These are phyloP conservation scores for Fusarium sp. DNA, from an alignment of 2,329 filamentous ascomycete species.

Conservation along the genomic window DNA sequence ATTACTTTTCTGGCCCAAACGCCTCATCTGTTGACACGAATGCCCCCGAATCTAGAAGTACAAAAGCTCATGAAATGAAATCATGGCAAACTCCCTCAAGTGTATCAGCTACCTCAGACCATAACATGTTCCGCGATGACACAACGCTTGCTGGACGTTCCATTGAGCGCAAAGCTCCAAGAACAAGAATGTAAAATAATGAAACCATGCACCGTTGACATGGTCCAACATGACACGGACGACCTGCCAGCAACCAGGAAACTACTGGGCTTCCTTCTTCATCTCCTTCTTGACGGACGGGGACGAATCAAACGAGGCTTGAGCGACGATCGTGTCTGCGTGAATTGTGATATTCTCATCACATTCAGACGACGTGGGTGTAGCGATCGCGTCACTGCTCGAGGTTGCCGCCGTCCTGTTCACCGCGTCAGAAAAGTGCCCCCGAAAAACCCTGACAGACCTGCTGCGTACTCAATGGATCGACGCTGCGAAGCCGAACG, in stretches of 20 bases:
- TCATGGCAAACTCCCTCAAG: slow-evolving; percentile 51
- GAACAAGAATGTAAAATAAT: slow-evolving; percentile 25
- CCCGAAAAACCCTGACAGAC: slow-evolving; percentile 43
- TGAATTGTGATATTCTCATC: slow-evolving; percentile 71
- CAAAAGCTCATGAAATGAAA: slow-evolving; percentile 56
- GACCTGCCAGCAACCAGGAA: not conserved
- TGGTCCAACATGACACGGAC: slow-evolving; percentile 4
- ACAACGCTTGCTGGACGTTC: slow-evolving; percentile 46
- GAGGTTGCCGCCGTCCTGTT: slow-evolving; percentile 58
- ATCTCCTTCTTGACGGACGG: slow-evolving; percentile 62
- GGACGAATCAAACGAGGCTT: slow-evolving; percentile 63
- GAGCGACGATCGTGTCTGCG: slow-evolving; percentile 64
- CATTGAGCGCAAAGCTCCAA: slow-evolving; percentile 42
- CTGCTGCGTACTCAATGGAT: slow-evolving; percentile 55
- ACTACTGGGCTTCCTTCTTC: slow-evolving; percentile 50
- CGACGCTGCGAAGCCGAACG: slow-evolving; percentile 53
- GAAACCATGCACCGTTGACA: slow-evolving; percentile 16
- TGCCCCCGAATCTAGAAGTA: slow-evolving; percentile 57
- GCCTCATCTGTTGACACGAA: slow-evolving; percentile 44
- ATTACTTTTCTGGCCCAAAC: slow-evolving; percentile 40
- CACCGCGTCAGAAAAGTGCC: slow-evolving; percentile 53
- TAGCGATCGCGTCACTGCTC: slow-evolving; percentile 58
- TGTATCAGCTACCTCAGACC: slow-evolving; percentile 55
- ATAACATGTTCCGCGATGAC: slow-evolving; percentile 56
- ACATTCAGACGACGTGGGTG: slow-evolving; percentile 63